phyloP scores from a whole-genome alignment of 2,329 filamentous ascomycete genomes.

The Fusarium udum region DNA sequence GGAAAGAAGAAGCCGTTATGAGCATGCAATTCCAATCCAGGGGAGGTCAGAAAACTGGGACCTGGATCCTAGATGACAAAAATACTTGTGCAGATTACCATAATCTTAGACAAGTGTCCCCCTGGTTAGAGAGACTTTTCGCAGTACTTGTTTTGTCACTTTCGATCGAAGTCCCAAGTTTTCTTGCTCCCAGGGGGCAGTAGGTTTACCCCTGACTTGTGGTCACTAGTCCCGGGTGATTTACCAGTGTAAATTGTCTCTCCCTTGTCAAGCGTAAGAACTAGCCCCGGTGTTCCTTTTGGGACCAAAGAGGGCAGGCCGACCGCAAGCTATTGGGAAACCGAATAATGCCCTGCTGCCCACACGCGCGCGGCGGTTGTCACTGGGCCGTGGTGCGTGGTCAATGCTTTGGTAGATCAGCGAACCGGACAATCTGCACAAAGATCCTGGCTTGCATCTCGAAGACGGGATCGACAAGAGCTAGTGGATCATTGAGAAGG shows the following conservation, averaged over 20 bases:
- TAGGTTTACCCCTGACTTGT: slow-evolving; percentile 35
- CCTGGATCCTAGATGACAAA: background rate
- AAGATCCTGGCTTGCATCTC: slow-evolving; percentile 12
- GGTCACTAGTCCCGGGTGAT: slow-evolving; percentile 24
- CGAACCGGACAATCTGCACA: slow-evolving; percentile 24
- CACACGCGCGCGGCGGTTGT: slow-evolving; percentile 17
- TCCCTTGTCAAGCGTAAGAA: slow-evolving; percentile 4
- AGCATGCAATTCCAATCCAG: background rate
- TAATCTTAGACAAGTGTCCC: no score
- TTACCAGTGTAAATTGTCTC: slow-evolving; percentile 32
- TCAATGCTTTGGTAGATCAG: slow-evolving; percentile 33
- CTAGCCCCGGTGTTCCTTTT: slow-evolving; percentile 8
- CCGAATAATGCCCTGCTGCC: slow-evolving; percentile 10
- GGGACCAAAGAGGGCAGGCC: slow-evolving; percentile 21
- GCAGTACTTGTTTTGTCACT: background rate
- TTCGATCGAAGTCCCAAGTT: background rate
- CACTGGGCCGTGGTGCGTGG: slow-evolving; percentile 21
- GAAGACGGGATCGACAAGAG: slow-evolving; percentile 29
- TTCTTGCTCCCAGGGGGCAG: background rate
- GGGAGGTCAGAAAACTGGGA: background rate
- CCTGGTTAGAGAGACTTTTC: background rate
- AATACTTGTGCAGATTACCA: fast-evolving
- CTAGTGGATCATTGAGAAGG: slow-evolving; percentile 24
- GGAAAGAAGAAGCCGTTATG: slow-evolving; percentile 22
- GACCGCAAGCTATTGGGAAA: slow-evolving; percentile 33